Evolutionary conservation across 2,329 filamentous ascomycete species (phyloP).

Genomic region (Epichloe sp.): DNA sequence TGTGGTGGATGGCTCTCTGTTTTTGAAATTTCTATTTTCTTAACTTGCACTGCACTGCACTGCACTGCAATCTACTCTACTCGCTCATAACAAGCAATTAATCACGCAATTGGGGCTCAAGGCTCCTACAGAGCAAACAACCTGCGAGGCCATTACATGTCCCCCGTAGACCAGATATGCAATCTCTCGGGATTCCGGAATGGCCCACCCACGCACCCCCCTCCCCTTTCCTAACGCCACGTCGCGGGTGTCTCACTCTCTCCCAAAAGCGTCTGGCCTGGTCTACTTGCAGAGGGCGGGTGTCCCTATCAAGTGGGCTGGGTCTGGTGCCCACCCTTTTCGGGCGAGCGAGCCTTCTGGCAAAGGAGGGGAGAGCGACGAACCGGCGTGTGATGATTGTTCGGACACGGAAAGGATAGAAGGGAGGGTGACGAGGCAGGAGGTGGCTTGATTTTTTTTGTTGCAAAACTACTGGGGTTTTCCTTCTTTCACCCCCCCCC

Average conservation of each 20-base stretch:
- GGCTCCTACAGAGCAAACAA: no score
- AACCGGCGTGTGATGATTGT: no score
- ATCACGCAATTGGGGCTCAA: not conserved
- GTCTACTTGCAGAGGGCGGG: not conserved
- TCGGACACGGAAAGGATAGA: not conserved
- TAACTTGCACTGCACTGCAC: no score
- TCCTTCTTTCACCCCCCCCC: not conserved
- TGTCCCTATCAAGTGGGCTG: conserved; percentile 1
- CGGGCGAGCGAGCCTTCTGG: not conserved
- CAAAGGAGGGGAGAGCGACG: not conserved
- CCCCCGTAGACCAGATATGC: not conserved
- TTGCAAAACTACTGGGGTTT: not conserved
- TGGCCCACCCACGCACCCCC: not conserved
- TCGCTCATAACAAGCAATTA: no score
- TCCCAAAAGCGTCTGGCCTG: not conserved
- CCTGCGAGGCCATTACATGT: no score
- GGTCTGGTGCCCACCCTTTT: conserved; percentile 1
- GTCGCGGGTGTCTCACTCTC: not conserved
- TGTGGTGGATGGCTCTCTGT: not conserved
- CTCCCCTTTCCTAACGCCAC: not conserved
- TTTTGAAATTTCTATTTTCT: not conserved
- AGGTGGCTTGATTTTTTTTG: not conserved
- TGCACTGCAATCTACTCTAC: no score
- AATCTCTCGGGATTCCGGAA: not conserved
- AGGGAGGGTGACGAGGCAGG: not conserved